Base-by-base conservation (phyloP, 352 stramenopile genomes). In the Phytophthora aleatoria region DNA sequence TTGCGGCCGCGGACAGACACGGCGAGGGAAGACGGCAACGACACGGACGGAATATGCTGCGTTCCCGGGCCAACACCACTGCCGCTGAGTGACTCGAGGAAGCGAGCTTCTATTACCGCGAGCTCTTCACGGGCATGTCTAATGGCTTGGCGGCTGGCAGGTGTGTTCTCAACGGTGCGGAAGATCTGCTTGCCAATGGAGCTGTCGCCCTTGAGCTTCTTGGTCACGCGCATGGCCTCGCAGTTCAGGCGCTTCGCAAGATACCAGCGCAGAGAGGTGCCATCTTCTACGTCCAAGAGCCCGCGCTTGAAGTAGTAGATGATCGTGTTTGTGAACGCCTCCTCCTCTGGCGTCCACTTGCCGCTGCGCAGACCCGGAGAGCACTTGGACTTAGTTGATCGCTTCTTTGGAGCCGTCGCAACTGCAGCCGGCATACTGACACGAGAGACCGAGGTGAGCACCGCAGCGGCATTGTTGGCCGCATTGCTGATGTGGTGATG, bases 121-220 rank as follows among this genome's bases (percentile, higher is more conserved):
- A 95, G 59, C 36, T 94, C 83, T 30, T 83, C 64, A 38, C 66
- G 71, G 1, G 85, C 87, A 2, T 70, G 71, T 28, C 70, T 60
- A 55, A 94, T 92, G 12, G 79, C 76, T 13, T 68, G 55, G 9
- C 72, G 73, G 45, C 87, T 94, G 36, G 84, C 73, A 1, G 76
- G 67, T 9, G 71, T 89, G 66, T 81, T 77, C 52, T 92, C 87
- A 4, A 93, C 77, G 50, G 84, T 74, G 28, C 87, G 84, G 58
- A 94, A 96, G 53, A 96, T 92, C 68, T 96, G 85, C 57, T 96
- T 96, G 24, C 87, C 87, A 66, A 95, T 94, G 35, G 85, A 94
- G 66, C 80, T 92, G 63, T 94, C 92, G 53, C 85, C 85, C 62
- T 94, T 96, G 67, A 96, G 79, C 67, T 96, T 96, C 62, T 96